phyloP scores from a whole-genome alignment of 2,329 filamentous ascomycete genomes.

The Cyphellophora europaea region DNA sequence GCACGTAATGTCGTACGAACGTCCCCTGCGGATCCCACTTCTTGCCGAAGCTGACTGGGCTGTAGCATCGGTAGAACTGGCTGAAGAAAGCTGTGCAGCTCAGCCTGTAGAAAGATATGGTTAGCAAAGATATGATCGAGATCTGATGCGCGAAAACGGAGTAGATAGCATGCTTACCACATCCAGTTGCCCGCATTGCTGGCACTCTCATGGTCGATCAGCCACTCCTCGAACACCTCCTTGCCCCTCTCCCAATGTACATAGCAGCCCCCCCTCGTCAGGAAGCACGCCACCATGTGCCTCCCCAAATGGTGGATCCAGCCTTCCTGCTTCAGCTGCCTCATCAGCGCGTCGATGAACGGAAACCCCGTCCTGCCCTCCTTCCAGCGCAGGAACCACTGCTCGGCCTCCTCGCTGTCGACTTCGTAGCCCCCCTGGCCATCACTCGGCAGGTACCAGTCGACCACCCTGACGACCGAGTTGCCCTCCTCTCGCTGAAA shows the following conservation, averaged over 20 bases:
- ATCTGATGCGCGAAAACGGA: background rate
- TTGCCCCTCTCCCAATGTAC: constrained; percentile 70
- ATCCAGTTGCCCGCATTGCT: constrained; percentile 73
- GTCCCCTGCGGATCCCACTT: constrained; percentile 65
- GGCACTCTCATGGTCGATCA: constrained; percentile 65
- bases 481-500: constrained; percentile 61
- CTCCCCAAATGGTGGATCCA: constrained; percentile 75
- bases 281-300: constrained; percentile 69
- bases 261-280: constrained; percentile 72
- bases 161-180: too few species aligned
- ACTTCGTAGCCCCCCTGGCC: constrained; percentile 51
- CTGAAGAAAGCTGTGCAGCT: constrained; percentile 66
- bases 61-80: constrained; percentile 63
- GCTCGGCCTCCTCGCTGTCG: constrained; percentile 52
- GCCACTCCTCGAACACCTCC: constrained; percentile 67
- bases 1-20: constrained; percentile 57
- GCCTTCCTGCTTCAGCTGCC: constrained; percentile 60
- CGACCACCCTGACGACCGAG: constrained; percentile 60
- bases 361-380: constrained; percentile 64
- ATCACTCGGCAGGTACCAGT: constrained; percentile 63
- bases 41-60: constrained; percentile 60
- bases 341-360: constrained; percentile 74
- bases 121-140: constrained; percentile 5
- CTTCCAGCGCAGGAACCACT: constrained; percentile 61
- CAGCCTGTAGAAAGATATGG: constrained; percentile 44